These are phyloP conservation scores for Knufia petricola DNA, from an alignment of 2,329 filamentous ascomycete genomes.

Conservation along the genomic window DNA sequence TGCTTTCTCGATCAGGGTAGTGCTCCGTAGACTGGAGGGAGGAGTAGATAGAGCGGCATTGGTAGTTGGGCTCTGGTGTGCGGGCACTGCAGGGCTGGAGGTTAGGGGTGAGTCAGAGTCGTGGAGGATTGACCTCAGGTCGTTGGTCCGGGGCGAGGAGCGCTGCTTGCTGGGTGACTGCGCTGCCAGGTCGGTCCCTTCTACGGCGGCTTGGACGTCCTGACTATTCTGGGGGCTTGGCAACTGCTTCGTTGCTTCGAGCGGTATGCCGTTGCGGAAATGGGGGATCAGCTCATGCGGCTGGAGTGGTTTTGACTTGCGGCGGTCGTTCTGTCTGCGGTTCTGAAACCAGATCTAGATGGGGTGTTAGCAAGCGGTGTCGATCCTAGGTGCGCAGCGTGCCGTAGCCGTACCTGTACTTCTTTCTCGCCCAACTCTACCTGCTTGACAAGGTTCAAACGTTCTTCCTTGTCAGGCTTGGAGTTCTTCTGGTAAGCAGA, in stretches of 20 bases:
- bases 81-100: neutral
- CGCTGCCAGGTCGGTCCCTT: neutral
- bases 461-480: slow-evolving; percentile 84
- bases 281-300: slow-evolving; percentile 58
- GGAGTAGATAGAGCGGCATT: slow-evolving; percentile 11
- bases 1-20: neutral
- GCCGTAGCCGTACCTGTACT: slow-evolving; percentile 63
- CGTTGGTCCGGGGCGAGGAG: neutral
- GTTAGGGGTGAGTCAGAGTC: neutral
- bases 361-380: slow-evolving; percentile 21
- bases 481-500: slow-evolving; percentile 73
- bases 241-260: slow-evolving; percentile 2
- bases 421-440: slow-evolving; percentile 91
- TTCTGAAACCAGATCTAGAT: slow-evolving; percentile 95
- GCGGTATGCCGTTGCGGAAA: slow-evolving; percentile 11
- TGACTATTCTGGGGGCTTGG: slow-evolving; percentile 6
- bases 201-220: neutral
- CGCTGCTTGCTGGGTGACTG: neutral
- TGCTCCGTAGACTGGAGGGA: slow-evolving; percentile 14
- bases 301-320: slow-evolving; percentile 75
- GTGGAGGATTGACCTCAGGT: neutral
- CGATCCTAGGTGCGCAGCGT: slow-evolving; percentile 4
- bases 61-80: neutral
- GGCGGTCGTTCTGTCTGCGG: slow-evolving; percentile 79
- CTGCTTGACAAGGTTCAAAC: slow-evolving; percentile 71